Evolutionary conservation across 73 alveolate genomes (phyloP).

Genomic region (Tetrahymena thermophila): DNA sequence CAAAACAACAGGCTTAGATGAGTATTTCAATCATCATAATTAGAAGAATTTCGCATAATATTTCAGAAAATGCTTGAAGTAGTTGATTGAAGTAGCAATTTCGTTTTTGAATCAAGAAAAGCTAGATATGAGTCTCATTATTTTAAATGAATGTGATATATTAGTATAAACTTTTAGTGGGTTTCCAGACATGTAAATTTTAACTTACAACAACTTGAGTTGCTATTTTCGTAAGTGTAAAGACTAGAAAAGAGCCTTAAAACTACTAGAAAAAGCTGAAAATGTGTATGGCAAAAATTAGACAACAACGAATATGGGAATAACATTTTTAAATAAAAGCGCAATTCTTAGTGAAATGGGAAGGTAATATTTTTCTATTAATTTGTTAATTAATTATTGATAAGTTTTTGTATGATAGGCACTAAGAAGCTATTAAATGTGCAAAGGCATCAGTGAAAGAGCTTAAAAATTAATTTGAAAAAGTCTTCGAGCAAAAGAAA

Average conservation of each 20-base stretch:
- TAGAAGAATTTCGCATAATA: neutral
- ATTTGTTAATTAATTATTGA: neutral
- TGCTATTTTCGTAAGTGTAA: neutral
- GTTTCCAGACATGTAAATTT: neutral
- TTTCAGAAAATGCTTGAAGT: neutral
- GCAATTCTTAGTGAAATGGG: neutral
- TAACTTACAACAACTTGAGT: neutral
- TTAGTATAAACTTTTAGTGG: neutral
- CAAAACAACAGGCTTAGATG: neutral
- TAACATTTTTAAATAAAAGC: neutral
- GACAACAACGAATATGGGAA: neutral
- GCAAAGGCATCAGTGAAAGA: neutral
- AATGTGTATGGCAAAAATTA: neutral
- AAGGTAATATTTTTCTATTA: neutral
- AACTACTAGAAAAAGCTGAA: neutral
- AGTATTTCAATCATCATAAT: neutral
- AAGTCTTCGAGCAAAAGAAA: neutral
- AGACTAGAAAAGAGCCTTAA: neutral
- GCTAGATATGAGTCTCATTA: neutral
- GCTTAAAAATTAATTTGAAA: neutral
- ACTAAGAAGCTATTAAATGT: neutral
- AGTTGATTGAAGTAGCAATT: neutral
- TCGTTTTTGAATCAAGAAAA: neutral
- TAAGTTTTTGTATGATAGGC: neutral
- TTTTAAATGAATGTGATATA: neutral